Base-by-base conservation (phyloP, 441 rosid genomes). In the Eruca vesicaria region DNA sequence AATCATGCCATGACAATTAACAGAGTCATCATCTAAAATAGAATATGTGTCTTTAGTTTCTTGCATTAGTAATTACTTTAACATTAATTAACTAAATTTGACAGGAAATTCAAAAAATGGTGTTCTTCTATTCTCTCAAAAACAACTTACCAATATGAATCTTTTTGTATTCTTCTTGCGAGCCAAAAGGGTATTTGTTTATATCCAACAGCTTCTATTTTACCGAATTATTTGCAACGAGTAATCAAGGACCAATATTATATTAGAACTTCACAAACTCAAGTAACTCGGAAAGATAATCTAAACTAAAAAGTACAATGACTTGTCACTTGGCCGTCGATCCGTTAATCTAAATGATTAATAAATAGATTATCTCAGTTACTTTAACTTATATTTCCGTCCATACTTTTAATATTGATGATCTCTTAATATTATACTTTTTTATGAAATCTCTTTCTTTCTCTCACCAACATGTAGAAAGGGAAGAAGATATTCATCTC, bases 401-500 rank as follows among this genome's bases (percentile, higher is more conserved):
- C 76, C 71, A 77, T 65, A 65, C 8, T 33, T n/a, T 35, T 21
- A 12, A 69, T 56, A 76, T 57, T 43, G 65, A 38, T 53, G n/a
- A 66, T 62, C 69, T 23, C 1, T 64, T 26, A 64, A 69, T 72
- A 55, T 61, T 76, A 74, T 78, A 64, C 74, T n/a, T 61, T 53
- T 11, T 21, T 8, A 9, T 38, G 69, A 66, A 57, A 55, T 55
- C 31, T 43, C 52, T 43, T n/a, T 64, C 41, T 64, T 65, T 15
- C 62, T 69, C 45, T 43, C 38, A 61, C 45, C 61, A 58, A 70
- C 67, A 68, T 76, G 65, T 48, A 61, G 77, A 65, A 60, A 38
- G 64, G 58, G 68, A 66, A 82, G 82, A 78, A 77, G 77, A 69
- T 69, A 73, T 69, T 63, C 58, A 74, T 70, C 80, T 83, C 80